Conservation (phyloP, 1,284 basidiomycete genomes). For the Boletellus deceptivus region DNA sequence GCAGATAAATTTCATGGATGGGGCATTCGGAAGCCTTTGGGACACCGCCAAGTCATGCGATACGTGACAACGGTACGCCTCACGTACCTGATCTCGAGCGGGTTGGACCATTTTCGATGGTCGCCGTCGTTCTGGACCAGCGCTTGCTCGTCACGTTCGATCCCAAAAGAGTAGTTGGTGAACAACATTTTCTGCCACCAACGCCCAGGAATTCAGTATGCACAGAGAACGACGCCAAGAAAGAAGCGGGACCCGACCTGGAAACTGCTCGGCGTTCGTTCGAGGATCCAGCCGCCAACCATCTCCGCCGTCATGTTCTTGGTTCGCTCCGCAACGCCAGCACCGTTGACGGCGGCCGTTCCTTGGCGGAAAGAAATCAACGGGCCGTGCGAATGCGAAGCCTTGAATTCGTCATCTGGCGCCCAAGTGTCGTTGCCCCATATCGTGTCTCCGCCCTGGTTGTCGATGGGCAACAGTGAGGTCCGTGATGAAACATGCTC, state of each 20-base stretch:
- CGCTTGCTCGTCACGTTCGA: slow-evolving; percentile 74
- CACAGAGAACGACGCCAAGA: not conserved
- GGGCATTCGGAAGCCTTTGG: slow-evolving; percentile 82
- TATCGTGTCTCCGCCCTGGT: slow-evolving; percentile 81
- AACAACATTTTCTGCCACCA: slow-evolving; percentile 76
- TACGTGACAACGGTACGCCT: not conserved
- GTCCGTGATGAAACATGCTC: not conserved
- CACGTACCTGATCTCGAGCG: slow-evolving; percentile 78
- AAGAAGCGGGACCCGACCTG: slow-evolving; percentile 48
- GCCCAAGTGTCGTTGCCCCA: slow-evolving; percentile 82
- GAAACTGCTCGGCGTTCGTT: slow-evolving; percentile 83
- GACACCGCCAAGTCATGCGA: not conserved
- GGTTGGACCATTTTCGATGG: slow-evolving; percentile 91
- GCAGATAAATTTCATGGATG: slow-evolving; percentile 92
- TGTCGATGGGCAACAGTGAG: slow-evolving; percentile 2
- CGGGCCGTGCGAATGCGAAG: slow-evolving; percentile 73
- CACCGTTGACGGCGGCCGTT: not conserved
- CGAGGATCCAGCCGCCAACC: slow-evolving; percentile 78
- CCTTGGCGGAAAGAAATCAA: slow-evolving; percentile 75
- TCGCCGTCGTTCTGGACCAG: slow-evolving; percentile 69
- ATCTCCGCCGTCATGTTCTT: slow-evolving; percentile 81
- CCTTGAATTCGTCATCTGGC: slow-evolving; percentile 72
- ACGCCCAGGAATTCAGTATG: slow-evolving; percentile 1
- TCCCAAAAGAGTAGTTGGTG: slow-evolving; percentile 90
- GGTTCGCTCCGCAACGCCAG: slow-evolving; percentile 25